These are phyloP conservation scores for Pulveroboletus ravenelii DNA, from an alignment of 768 basidiomycete species.

Conservation along the genomic window DNA sequence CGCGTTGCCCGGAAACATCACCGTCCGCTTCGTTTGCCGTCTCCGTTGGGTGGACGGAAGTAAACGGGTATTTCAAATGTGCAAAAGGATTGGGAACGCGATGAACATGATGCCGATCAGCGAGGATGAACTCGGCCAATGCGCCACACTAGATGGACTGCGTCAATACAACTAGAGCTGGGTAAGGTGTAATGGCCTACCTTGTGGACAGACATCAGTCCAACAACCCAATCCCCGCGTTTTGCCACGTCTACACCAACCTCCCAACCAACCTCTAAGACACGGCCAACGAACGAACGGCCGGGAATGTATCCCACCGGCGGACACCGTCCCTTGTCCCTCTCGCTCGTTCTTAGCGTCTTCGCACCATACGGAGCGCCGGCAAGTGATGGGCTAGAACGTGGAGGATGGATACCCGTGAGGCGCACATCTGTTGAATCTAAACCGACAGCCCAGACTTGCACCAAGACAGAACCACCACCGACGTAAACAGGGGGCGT, in stretches of 20 bases:
- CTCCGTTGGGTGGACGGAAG: conserved; percentile 13
- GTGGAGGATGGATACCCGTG: conserved; percentile 41
- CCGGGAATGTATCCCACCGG: conserved; percentile 78
- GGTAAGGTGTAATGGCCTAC: conserved; percentile 38
- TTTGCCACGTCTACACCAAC: conserved; percentile 45
- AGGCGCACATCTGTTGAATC: conserved; percentile 70
- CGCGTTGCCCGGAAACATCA: conserved; percentile 9
- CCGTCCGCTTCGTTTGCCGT: conserved; percentile 4
- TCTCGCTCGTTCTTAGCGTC: conserved; percentile 19
- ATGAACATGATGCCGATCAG: conserved; percentile 73
- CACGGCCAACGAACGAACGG: conserved; percentile 79
- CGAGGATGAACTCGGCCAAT: conserved; percentile 81
- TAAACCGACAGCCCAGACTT: conserved; percentile 86
- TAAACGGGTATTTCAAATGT: conserved; percentile 27
- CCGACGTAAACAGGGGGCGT: conserved; percentile 71
- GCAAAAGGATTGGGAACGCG: conserved; percentile 61
- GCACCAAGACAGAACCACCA: conserved; percentile 67
- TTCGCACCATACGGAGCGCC: conserved; percentile 21
- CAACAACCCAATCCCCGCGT: conserved; percentile 86
- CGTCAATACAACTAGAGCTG: conserved; percentile 7
- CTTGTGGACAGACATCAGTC: conserved; percentile 74
- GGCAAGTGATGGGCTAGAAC: conserved; percentile 9
- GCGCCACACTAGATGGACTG: conserved; percentile 61
- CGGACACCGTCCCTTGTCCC: conserved; percentile 23
- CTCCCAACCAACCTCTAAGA: conserved; percentile 77